Evolutionary conservation across 805 yeast genomes (phyloP).

Genomic region (Starmerella apis): DNA sequence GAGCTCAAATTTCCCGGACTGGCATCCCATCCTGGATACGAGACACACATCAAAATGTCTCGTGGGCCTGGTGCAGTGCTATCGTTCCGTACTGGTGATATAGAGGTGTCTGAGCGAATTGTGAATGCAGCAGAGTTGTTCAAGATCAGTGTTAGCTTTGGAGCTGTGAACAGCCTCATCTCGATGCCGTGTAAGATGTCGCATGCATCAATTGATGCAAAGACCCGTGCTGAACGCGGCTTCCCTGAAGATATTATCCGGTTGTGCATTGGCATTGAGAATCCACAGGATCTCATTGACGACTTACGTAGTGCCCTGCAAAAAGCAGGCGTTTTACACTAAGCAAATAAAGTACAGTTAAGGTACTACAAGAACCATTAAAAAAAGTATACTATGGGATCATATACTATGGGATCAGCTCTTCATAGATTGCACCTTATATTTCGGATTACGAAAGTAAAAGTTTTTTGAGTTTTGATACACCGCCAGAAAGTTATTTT

Average conservation of each 20-base stretch:
- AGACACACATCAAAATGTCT: conserved; percentile 63
- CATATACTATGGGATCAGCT: too few species aligned
- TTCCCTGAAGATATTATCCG: conserved; percentile 88
- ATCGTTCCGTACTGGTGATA: conserved; percentile 76
- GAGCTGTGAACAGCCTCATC: conserved; percentile 84
- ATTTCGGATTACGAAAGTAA: too few species aligned
- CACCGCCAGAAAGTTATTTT: too few species aligned
- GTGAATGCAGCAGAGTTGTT: conserved; percentile 68
- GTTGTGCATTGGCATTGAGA: conserved; percentile 85
- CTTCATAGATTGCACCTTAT: too few species aligned
- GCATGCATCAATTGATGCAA: conserved; percentile 89
- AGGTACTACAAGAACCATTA: too few species aligned
- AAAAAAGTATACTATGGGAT: too few species aligned
- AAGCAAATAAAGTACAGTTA: too few species aligned
- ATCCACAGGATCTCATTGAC: conserved; percentile 64
- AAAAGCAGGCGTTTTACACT: conserved; percentile 41
- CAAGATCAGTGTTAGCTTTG: conserved; percentile 87
- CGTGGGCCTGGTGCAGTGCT: conserved; percentile 84
- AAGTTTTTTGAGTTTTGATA: too few species aligned
- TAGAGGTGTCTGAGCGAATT: conserved; percentile 53
- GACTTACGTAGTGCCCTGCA: conserved; percentile 65
- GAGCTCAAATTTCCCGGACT: conserved; percentile 82
- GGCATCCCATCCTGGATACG: conserved; percentile 69
- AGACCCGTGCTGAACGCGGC: conserved; percentile 74
- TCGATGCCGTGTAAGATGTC: conserved; percentile 95